Evolutionary conservation across 352 stramenopile genomes (phyloP), one percentile per base, ranked within the genome.

Genomic region (Globisporangium perplexum): DNA sequence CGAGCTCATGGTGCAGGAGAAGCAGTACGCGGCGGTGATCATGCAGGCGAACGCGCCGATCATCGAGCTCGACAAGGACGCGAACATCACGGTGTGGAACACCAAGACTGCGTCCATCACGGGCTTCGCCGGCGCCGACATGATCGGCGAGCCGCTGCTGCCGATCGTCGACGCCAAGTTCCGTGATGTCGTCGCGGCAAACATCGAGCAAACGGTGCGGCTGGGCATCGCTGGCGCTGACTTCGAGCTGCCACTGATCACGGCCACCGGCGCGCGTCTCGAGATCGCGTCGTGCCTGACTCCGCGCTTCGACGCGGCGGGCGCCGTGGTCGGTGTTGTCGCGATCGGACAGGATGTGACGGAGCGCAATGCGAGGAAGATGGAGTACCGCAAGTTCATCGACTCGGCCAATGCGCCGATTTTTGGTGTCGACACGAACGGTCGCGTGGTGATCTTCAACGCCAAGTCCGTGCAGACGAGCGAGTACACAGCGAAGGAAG

Each of bases 341-440:
- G 83, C 84, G 24, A 94, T 95, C 55, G 84, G 82, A 1, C 83
- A 94, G 62, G 86, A 95, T 39, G 88, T 93, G 55, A 88, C 82
- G 17, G 76, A 87, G 22, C 73, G 77, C 11, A 90, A 87, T 51
- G 76, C 77, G 53, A 85, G 82, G 50, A 71, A 85, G 47, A 86
- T 86, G 77, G 75, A 88, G 51, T 67, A 74, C 10, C 73, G 71
- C 0, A 83, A 71, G 42, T 51, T 97, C 20, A 95, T 97, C 55
- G 89, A 97, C 46, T 96, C 81, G 5, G 87, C 89, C 0, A 96
- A 97, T 47, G 83, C 86, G 0, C 85, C 88, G 20, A 96, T 96
- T 45, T 96, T 97, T 47, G 89, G 87, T 33, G 83, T 96, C 17
- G 84, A 96, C 53, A 62, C 67, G 28, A 68, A 95, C 36, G 83